Evolutionary conservation across 176 grass and related monocot species (phyloP).

Genomic region (Paspalum notatum): DNA sequence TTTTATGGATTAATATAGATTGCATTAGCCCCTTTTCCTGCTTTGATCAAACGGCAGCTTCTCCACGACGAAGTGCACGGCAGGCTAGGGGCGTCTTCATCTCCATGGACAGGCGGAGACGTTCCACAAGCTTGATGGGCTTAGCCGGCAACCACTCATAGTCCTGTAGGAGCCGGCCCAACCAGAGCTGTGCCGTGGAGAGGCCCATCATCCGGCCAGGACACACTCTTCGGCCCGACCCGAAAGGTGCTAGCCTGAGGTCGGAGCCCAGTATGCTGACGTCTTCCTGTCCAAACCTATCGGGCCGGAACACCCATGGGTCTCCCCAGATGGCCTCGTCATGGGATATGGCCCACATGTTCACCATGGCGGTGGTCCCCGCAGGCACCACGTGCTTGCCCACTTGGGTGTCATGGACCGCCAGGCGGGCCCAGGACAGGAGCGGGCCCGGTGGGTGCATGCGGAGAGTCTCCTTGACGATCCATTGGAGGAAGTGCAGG

Average conservation of each 20-base stretch:
- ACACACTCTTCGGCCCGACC: conserved; percentile 40
- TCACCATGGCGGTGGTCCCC: conserved; percentile 53
- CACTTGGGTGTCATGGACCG: neutral
- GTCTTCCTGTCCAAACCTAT: conserved; percentile 27
- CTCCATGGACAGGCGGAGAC: conserved; percentile 48
- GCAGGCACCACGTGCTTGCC: conserved; percentile 38
- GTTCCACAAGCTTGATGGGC: conserved; percentile 24
- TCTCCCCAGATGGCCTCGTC: conserved; percentile 46
- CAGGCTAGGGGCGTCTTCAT: conserved; percentile 53
- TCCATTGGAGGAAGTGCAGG: conserved; percentile 19
- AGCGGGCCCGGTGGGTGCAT: conserved; percentile 52
- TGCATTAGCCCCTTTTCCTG: too few species aligned
- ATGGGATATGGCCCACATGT: conserved; percentile 59
- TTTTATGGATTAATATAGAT: too few species aligned
- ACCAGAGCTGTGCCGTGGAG: conserved; percentile 10
- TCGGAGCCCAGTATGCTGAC: conserved; percentile 34
- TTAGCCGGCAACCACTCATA: neutral
- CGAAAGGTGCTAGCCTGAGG: conserved; percentile 41
- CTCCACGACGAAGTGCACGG: neutral
- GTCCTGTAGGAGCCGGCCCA: conserved; percentile 23
- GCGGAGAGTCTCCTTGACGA: conserved; percentile 43
- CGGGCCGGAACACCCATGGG: conserved; percentile 45
- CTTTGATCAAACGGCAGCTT: neutral
- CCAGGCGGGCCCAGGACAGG: conserved; percentile 51
- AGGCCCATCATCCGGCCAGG: conserved; percentile 45